phyloP scores from a whole-genome alignment of 2,329 filamentous ascomycete genomes.

The Raffaelea arxii region DNA sequence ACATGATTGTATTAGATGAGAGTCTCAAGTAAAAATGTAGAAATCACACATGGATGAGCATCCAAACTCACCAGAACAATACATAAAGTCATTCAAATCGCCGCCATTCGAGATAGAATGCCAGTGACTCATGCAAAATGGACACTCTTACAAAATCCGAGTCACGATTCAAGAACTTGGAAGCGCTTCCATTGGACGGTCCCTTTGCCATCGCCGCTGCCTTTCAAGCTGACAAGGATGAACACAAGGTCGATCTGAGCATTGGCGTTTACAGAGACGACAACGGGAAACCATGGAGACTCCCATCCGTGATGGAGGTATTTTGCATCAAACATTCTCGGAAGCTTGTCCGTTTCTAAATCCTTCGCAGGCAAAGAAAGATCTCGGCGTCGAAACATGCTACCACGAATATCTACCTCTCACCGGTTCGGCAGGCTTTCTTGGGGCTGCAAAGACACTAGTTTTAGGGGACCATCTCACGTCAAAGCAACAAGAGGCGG shows the following conservation, averaged over 20 bases:
- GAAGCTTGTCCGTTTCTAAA: too few species aligned
- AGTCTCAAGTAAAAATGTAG: too few species aligned
- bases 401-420: neutral
- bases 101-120: too few species aligned
- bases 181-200: neutral
- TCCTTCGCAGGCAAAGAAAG: neutral
- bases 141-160: too few species aligned
- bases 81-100: too few species aligned
- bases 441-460: slow-evolving; percentile 12
- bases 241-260: slow-evolving; percentile 80
- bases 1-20: too few species aligned
- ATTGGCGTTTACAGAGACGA: slow-evolving; percentile 92
- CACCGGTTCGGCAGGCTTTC: neutral
- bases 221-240: slow-evolving; percentile 65
- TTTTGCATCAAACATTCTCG: slow-evolving; percentile 75
- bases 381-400: neutral
- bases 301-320: slow-evolving; percentile 70
- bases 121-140: too few species aligned
- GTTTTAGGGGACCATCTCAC: too few species aligned
- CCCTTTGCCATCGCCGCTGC: slow-evolving; percentile 79
- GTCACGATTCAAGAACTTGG: too few species aligned
- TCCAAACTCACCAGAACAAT: too few species aligned
- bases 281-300: slow-evolving; percentile 90
- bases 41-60: too few species aligned
- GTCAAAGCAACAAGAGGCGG: slow-evolving; percentile 76